Percentiles rank a stretch among this genome's conserved stretches.
Conservation (phyloP, 805 yeast species). For the Candida ovalis region DNA sequence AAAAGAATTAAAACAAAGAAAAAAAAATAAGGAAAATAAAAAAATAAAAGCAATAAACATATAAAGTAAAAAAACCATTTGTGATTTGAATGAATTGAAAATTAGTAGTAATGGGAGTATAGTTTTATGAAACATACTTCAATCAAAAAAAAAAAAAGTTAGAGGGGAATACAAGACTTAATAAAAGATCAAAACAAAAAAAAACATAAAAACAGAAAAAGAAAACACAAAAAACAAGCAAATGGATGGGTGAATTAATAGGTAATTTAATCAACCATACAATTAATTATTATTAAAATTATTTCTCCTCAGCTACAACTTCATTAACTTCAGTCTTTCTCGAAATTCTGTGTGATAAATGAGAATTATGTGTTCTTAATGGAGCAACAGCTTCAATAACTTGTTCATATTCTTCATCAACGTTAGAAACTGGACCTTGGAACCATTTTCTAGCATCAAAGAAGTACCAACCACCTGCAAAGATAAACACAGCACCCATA, state of each 20-base stretch:
- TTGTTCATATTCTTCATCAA: constrained; percentile 33
- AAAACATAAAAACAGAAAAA: background rate
- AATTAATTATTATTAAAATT: no score
- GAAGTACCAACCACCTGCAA: constrained; percentile 41
- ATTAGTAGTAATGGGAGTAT: background rate
- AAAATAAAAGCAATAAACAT: background rate
- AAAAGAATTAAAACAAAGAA: no score
- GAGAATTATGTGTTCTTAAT: constrained; percentile 3
- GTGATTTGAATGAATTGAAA: background rate
- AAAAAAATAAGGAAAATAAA: no score
- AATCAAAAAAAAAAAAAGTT: background rate
- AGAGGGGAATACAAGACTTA: background rate
- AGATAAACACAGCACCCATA: constrained; percentile 37
- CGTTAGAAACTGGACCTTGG: constrained; percentile 49
- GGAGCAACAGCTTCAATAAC: constrained; percentile 17
- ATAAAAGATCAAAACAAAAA: background rate
- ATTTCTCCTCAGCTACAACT: background rate
- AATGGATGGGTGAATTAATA: no score
- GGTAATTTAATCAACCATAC: no score
- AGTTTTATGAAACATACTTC: background rate
- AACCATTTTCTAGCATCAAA: constrained; percentile 53
- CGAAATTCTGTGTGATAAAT: constrained; percentile 1
- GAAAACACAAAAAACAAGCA: background rate
- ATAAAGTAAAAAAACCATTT: background rate
- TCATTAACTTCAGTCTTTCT: background rate